These are phyloP conservation scores for Brettanomyces bruxellensis DNA, from an alignment of 805 yeast genomes.

Conservation along the genomic window DNA sequence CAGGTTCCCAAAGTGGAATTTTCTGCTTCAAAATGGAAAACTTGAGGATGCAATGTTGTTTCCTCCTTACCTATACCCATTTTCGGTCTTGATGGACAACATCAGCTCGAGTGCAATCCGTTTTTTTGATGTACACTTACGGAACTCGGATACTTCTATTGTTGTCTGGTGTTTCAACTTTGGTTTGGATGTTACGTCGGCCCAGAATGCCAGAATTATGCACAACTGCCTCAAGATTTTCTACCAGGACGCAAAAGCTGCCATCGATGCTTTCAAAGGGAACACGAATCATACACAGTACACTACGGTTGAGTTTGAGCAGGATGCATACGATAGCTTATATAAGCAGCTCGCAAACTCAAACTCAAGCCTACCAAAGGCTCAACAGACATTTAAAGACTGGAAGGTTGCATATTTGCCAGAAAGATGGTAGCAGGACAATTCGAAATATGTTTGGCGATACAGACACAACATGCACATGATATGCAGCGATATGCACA, in stretches of 20 bases:
- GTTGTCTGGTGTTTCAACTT: slow-evolving; percentile 45
- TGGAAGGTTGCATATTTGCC: slow-evolving; percentile 25
- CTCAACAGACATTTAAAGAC: slow-evolving; percentile 12
- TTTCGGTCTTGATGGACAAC: slow-evolving; percentile 31
- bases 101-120: slow-evolving; percentile 35
- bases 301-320: slow-evolving; percentile 27
- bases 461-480: too few species aligned
- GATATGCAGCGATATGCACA: too few species aligned
- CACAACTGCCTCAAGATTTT: slow-evolving; percentile 34
- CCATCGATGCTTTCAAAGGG: slow-evolving; percentile 17
- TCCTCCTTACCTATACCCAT: slow-evolving; percentile 28
- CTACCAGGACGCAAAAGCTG: slow-evolving; percentile 26
- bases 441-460: too few species aligned
- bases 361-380: slow-evolving; percentile 28
- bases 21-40: slow-evolving; percentile 20
- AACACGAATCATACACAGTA: slow-evolving; percentile 7
- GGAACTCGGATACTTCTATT: slow-evolving; percentile 2
- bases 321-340: slow-evolving; percentile 25
- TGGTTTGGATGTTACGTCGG: slow-evolving; percentile 23
- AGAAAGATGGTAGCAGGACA: neutral
- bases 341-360: slow-evolving; percentile 16
- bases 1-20: slow-evolving; percentile 50
- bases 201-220: slow-evolving; percentile 1
- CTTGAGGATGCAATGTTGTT: slow-evolving; percentile 21
- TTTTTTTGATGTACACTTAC: slow-evolving; percentile 20